Evolutionary conservation across 73 alveolate genomes (phyloP), one percentile per base, ranked within the genome.

Genomic region (Breviolum minutum): DNA sequence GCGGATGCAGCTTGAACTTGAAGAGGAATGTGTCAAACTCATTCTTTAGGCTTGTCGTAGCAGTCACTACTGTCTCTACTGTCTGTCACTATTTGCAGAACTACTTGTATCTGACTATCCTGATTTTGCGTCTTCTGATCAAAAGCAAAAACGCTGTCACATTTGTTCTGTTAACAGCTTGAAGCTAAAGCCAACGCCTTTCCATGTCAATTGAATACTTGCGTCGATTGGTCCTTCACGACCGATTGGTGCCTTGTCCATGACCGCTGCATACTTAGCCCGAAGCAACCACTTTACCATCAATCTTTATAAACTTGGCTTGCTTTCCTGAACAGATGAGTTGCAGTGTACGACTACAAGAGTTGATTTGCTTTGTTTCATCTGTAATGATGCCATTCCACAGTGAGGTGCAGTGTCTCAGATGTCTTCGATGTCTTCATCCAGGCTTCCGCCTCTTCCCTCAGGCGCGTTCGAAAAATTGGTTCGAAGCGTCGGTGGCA

Each of bases 381-480:
- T 14, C 77, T 68, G 8, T 14, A 0, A 22, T 14, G n/a, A 14
- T 2, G n/a, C n/a, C 3, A 17, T 14, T 68, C n/a, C 77, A 17
- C 24, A 13, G 40, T 11, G 29, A 83, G 92, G 92, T 61, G 73
- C 92, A 26, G 92, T 60, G 92, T 73, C 69, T 32, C 70, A 83
- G 92, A 83, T 83, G 92, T 83, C 92, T 61, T 83, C 92, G 88
- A 48, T 27, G 88, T 80, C 88, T 54, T 83, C 92, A 61, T 83
- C 92, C 69, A 32, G 90, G 92, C 92, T 83, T 48, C 92, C 92
- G 92, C 92, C 92, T 26, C 92, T 83, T 83, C 92, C 92, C 92
- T 83, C 92, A 83, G 92, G 92, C 92, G n/a, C n/a, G 22, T 22
- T 17, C 29, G 19, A 40, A 11, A 66, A 11, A 13, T 66, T 17